phyloP scores from a whole-genome alignment of 2,329 filamentous ascomycete species.

The Fusarium luffae region DNA sequence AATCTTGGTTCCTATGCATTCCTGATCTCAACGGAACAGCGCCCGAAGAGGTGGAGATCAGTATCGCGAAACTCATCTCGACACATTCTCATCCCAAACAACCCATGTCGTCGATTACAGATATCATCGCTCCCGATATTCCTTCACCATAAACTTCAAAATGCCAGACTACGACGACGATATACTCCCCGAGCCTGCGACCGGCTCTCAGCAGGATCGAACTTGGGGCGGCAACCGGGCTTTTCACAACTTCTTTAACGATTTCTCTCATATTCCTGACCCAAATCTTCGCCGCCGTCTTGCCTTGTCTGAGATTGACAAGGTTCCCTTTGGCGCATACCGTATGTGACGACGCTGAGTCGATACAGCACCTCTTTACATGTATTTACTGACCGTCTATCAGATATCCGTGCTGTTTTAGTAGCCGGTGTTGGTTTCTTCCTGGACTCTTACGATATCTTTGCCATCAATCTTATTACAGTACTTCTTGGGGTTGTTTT shows the following conservation, averaged over 20 bases:
- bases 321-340: constrained; percentile 80
- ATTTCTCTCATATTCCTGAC: constrained; percentile 73
- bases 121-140: constrained; percentile 39
- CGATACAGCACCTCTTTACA: neutral
- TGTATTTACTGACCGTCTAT: constrained; percentile 12
- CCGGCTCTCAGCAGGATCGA: constrained; percentile 48
- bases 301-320: constrained; percentile 82
- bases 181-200: constrained; percentile 56
- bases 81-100: constrained; percentile 22
- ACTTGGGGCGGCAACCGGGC: constrained; percentile 74
- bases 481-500: constrained; percentile 80
- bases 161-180: constrained; percentile 51
- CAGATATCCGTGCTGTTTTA: constrained; percentile 75
- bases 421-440: constrained; percentile 88
- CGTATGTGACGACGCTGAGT: constrained; percentile 52
- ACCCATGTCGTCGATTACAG: constrained; percentile 46
- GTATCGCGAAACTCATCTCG: constrained; percentile 30
- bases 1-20: constrained; percentile 22
- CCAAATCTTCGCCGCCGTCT: constrained; percentile 81
- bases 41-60: constrained; percentile 33
- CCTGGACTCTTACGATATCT: constrained; percentile 84
- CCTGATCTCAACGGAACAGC: constrained; percentile 16
- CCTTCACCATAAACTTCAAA: constrained; percentile 39
- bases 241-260: constrained; percentile 80
- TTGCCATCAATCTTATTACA: constrained; percentile 80